Evolutionary conservation across 139 green algal species (phyloP).

Genomic region (Spirogloea muscicola): DNA sequence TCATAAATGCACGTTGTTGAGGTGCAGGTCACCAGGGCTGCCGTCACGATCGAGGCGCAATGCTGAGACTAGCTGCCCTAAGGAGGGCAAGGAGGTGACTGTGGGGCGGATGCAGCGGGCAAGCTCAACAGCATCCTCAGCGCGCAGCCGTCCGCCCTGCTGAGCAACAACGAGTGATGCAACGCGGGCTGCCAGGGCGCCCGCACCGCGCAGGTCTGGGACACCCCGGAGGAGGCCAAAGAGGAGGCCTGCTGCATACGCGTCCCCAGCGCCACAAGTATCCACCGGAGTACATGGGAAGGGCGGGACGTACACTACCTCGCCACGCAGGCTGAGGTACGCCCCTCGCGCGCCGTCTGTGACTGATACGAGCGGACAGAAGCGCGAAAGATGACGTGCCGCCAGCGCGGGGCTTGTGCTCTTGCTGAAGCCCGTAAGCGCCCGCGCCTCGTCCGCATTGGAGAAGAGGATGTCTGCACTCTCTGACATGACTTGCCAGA

Average conservation of each 20-base stretch:
- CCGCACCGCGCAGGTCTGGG: conserved; percentile 8
- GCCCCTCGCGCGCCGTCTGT: conserved; percentile 73
- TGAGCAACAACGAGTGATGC: conserved; percentile 37
- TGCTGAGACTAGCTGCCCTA: no score
- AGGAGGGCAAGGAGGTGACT: no score
- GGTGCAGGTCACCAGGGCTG: no score
- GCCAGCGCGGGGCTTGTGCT: conserved; percentile 45
- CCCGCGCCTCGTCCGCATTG: conserved; percentile 61
- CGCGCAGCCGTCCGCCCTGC: conserved; percentile 22
- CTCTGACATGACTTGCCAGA: conserved; percentile 60
- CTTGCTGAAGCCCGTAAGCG: conserved; percentile 1
- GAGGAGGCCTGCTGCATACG: conserved; percentile 61
- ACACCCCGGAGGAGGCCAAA: conserved; percentile 22
- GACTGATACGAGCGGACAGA: conserved; percentile 68
- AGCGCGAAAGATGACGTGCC: conserved; percentile 54
- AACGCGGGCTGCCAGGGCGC: conserved; percentile 26
- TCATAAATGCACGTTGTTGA: no score
- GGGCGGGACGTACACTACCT: conserved; percentile 10
- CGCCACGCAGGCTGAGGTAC: conserved; percentile 19
- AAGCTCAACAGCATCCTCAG: conserved; percentile 28
- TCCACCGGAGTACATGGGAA: conserved; percentile 65
- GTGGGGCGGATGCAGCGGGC: no score
- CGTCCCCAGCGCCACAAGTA: conserved; percentile 84
- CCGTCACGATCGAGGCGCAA: no score
- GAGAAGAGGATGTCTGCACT: conserved; percentile 77